Evolutionary conservation across 805 yeast species (phyloP), one percentile per base, ranked within the genome.

Genomic region (Yarrowia alimentaria): DNA sequence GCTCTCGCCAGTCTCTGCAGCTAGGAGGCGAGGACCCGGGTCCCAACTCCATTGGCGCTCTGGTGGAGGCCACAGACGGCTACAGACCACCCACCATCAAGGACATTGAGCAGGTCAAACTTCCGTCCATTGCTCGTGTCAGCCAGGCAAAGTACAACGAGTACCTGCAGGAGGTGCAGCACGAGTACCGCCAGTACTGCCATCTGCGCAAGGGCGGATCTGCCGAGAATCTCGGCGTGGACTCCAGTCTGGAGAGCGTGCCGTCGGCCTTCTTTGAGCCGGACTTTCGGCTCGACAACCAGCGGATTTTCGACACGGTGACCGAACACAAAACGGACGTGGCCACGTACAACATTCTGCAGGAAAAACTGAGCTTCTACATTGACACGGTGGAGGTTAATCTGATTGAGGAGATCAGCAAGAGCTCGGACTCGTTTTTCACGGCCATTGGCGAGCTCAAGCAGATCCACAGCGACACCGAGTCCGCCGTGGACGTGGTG

Each of bases 301-400:
- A 96, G 6, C 74, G 96, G 52, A 74, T 82, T 1, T 91, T 91
- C 64, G 80, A 81, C 51, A 71, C 77, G 53, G 95, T 90, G 2
- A 74, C 85, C 11, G 88, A 81, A 34, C 77, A 76, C 31, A 68
- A 78, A 2, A 75, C 76, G 14, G 68, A 79, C 16, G 54, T 58
- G 14, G 72, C 76, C 6, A 73, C 79, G 57, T 77, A 78, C 59
- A 71, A 79, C 8, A 68, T 73, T 17, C 64, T 90, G 13, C 95
- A 84, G 60, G 95, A 88, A 34, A 81, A 79, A 61, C 69, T 91
- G 25, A 85, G 93, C 3, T 80, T 81, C 66, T 88, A 89, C 61
- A 71, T 93, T 51, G 98, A 93, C 62, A 74, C 80, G 0, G 88
- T 91, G 1, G 99, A 91, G 66, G 72, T 85, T 28, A 82, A 84